Percentiles rank a stretch among this genome's conserved stretches.
These are phyloP conservation scores for Aegilops sharonensis DNA, from an alignment of 176 grass and related monocot genomes.

Conservation along the genomic window DNA sequence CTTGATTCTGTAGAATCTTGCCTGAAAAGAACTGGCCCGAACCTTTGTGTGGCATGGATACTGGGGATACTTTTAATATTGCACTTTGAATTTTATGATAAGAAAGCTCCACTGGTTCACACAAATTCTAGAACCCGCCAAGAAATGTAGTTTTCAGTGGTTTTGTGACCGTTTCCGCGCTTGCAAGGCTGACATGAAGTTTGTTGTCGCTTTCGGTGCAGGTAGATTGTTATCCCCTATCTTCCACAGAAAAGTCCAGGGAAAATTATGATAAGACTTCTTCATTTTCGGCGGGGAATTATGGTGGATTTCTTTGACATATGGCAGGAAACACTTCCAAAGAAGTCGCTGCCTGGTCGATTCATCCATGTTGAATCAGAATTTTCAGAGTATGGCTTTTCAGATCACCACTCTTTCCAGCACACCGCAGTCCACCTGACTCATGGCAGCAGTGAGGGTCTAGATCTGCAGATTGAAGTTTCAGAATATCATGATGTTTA, in stretches of 20 bases:
- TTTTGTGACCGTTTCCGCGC: not conserved
- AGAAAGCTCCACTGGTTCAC: not conserved
- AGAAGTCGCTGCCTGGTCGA: conserved; percentile 70
- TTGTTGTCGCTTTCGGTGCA: conserved; percentile 37
- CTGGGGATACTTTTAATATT: not conserved
- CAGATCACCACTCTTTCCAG: conserved; percentile 70
- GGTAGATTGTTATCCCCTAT: conserved; percentile 80
- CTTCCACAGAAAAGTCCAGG: conserved; percentile 78
- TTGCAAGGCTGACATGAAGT: not conserved
- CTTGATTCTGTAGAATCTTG: too few relatives aligned
- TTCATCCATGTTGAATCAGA: conserved; percentile 66
- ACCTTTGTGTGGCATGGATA: not conserved
- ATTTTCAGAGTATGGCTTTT: conserved; percentile 78
- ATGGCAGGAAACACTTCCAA: conserved; percentile 68
- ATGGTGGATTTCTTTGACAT: conserved; percentile 89
- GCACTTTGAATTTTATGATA: not conserved
- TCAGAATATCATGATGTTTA: not conserved
- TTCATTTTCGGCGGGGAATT: not conserved
- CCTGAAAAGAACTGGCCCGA: not conserved
- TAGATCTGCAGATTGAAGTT: not conserved
- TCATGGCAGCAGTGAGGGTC: conserved; percentile 56
- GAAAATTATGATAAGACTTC: too few relatives aligned
- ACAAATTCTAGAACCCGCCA: not conserved
- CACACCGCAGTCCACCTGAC: conserved; percentile 71
- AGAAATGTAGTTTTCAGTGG: not conserved